Conservation (phyloP, 2,329 filamentous ascomycete species). For the Cladophialophora bantiana region DNA sequence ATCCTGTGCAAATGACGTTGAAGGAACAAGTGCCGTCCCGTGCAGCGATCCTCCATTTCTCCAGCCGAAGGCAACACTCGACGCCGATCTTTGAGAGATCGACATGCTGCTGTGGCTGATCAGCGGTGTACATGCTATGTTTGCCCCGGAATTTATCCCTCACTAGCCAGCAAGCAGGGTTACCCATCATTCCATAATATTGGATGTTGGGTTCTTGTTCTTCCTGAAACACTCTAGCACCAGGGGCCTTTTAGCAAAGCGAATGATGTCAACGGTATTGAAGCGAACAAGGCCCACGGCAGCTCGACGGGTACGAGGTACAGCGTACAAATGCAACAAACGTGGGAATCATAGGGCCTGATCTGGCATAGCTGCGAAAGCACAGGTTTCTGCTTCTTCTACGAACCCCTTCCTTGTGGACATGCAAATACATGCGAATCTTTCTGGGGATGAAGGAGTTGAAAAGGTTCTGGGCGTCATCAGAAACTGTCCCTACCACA, state of each 20-base stretch:
- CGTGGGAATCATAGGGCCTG: not conserved
- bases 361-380: not conserved
- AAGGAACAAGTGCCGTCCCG: slow-evolving; percentile 9
- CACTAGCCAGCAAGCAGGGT: not conserved
- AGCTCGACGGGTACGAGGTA: not conserved
- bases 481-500: not conserved
- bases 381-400: not conserved
- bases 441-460: not conserved
- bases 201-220: not conserved
- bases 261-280: slow-evolving; percentile 4
- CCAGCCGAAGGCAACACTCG: not conserved
- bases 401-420: not conserved
- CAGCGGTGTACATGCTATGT: not conserved
- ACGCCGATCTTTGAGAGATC: slow-evolving; percentile 23
- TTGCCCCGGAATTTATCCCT: not conserved
- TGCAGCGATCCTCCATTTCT: slow-evolving; percentile 6
- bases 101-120: slow-evolving; percentile 12
- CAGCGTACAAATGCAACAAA: not conserved
- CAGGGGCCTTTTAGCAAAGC: not conserved
- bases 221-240: not conserved
- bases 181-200: not conserved
- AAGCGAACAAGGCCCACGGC: not conserved
- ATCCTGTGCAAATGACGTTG: slow-evolving; percentile 19
- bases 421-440: not conserved
- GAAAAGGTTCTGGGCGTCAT: not conserved